A percentile compares a stretch with the other conserved stretches of the same genome.
phyloP scores from a whole-genome alignment of 2,329 filamentous ascomycete species.

The Penicillium sp. region DNA sequence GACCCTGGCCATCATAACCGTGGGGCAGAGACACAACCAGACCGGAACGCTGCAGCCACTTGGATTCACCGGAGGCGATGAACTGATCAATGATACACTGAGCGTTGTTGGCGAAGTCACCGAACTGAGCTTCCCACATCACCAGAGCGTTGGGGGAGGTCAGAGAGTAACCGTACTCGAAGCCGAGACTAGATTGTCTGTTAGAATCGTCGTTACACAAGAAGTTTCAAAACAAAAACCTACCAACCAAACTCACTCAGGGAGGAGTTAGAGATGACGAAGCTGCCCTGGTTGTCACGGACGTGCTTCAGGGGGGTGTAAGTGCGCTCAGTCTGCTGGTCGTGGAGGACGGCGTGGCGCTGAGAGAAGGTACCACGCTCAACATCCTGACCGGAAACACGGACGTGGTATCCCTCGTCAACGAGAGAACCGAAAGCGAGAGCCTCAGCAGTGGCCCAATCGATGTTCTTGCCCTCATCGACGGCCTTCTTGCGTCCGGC shows the following conservation, averaged over 20 bases:
- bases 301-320: conserved; percentile 91
- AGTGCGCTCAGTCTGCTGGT: conserved; percentile 89
- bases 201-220: conserved; percentile 41
- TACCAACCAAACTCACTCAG: conserved; percentile 67
- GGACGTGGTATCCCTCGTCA: conserved; percentile 91
- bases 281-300: conserved; percentile 86
- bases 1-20: conserved; percentile 96
- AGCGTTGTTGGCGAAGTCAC: conserved; percentile 99
- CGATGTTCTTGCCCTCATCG: conserved; percentile 86
- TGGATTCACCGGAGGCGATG: conserved; percentile 93
- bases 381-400: conserved; percentile 97
- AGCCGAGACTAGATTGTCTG: conserved; percentile 74
- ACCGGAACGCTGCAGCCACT: conserved; percentile 98
- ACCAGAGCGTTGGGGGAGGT: conserved; percentile 95
- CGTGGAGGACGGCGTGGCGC: conserved; percentile 93
- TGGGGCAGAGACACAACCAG: conserved; percentile 95
- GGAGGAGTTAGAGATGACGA: conserved; percentile 96
- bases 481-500: conserved; percentile 87
- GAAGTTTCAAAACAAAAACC: conserved; percentile 24
- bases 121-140: conserved; percentile 99
- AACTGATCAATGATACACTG: conserved; percentile 99
- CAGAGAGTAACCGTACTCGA: conserved; percentile 97
- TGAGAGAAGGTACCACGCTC: conserved; percentile 99
- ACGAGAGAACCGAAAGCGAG: conserved; percentile 90
- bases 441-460: conserved; percentile 96